Evolutionary conservation across 163 green algal genomes (phyloP).

Genomic region (Chloroidium sp.): DNA sequence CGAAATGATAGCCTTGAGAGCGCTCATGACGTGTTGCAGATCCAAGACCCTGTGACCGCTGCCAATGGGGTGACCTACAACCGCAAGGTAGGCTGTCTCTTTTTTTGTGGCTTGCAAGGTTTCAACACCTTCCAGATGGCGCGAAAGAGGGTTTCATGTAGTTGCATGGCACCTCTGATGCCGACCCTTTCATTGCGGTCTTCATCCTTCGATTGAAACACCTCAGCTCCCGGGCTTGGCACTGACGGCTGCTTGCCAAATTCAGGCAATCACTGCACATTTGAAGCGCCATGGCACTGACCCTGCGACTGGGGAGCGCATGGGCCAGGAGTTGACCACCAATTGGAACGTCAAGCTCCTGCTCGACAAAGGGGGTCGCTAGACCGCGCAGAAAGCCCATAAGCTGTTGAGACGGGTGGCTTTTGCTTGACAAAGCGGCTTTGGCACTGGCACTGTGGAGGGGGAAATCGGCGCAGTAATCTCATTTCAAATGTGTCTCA

Average conservation of each 20-base stretch:
- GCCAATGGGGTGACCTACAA: neutral
- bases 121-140: neutral
- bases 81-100: neutral
- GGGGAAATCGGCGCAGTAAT: no score
- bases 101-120: neutral
- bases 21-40: neutral
- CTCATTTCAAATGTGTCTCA: no score
- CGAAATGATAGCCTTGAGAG: no score
- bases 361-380: neutral
- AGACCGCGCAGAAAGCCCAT: neutral
- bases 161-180: no score
- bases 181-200: no score
- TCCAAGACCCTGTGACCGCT: neutral
- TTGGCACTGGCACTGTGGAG: neutral
- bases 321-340: neutral
- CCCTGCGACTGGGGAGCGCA: neutral
- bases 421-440: neutral
- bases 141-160: no score
- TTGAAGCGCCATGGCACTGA: neutral
- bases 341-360: neutral
- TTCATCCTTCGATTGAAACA: no score
- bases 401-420: neutral
- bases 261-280: neutral
- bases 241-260: neutral
- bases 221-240: neutral